Evolutionary conservation across 495 filamentous ascomycete genomes (phyloP), one percentile per base, ranked within the genome.

Genomic region (Neurospora tetraspora): DNA sequence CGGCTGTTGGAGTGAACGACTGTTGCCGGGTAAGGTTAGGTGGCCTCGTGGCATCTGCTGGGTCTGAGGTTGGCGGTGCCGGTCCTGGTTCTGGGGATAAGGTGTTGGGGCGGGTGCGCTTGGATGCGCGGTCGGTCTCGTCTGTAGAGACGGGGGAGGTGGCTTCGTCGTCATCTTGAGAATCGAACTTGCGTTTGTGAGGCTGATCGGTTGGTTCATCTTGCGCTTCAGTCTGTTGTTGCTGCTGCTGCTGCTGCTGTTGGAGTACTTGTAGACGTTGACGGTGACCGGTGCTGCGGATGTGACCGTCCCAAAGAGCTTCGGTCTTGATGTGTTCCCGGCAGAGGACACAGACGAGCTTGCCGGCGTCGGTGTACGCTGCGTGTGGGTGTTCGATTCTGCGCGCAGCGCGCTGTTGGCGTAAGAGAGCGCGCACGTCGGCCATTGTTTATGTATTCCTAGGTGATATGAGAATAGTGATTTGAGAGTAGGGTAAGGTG

Each of bases 371-470:
- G 1, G 89, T 86, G 76, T 91, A 91, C 71, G 82, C 81, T 40
- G 90, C 87, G 77, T 91, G 81, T 0, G 88, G 89, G 72, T 92
- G 90, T 10, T 88, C 86, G 73, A 93, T 90, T 76, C 91, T 89
- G 74, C 93, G 90, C 68, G 90, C 88, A 69, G 89, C 89, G 77
- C 94, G 91, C 81, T 97, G 92, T 79, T 89, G 91, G 75, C 93
- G 91, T 65, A 97, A 88, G 20, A 97, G 86, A 23, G 93, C 88
- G 61, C 94, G 91, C 18, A 94, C 91, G 78, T 97, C 93, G 74
- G 93, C 88, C 94, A 97, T 97, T 70, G 74, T 40, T 43, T 34
- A 34, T 4, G 14, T 16, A 9, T 0, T 65, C 53, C 3, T 31
- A 14, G 27, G 53, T 65, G 53, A 61, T 12, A 61, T 16, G 23